phyloP scores from a whole-genome alignment of 495 filamentous ascomycete species.

The Lentithecium fluviatile region DNA sequence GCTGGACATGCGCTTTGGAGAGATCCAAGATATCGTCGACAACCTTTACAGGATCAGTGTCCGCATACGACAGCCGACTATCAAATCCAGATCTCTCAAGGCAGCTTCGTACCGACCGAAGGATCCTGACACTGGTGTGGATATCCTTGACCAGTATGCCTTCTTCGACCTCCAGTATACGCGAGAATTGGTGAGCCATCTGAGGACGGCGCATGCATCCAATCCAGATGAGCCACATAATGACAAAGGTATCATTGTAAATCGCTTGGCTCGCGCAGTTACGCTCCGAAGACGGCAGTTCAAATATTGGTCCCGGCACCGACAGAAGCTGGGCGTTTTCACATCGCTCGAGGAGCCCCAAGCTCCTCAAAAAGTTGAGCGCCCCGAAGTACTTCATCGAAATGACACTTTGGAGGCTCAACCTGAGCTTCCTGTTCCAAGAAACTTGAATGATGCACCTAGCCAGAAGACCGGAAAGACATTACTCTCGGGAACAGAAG shows the following conservation, averaged over 20 bases:
- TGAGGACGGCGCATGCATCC: neutral
- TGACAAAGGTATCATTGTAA: slow-evolving; percentile 18
- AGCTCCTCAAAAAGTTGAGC: neutral
- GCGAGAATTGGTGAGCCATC: slow-evolving; percentile 20
- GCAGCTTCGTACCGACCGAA: slow-evolving; percentile 32
- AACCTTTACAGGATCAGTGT: slow-evolving; percentile 35
- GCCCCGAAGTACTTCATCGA: slow-evolving; percentile 5
- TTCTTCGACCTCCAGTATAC: slow-evolving; percentile 29
- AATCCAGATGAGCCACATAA: neutral
- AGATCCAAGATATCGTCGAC: slow-evolving; percentile 33
- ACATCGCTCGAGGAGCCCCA: slow-evolving; percentile 12
- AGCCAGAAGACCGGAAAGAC: slow-evolving; percentile 28
- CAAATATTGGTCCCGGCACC: slow-evolving; percentile 34
- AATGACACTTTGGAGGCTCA: slow-evolving; percentile 18
- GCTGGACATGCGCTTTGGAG: slow-evolving; percentile 28
- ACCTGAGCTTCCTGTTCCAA: neutral
- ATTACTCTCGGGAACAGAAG: slow-evolving; percentile 33
- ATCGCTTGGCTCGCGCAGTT: slow-evolving; percentile 27
- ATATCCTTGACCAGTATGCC: slow-evolving; percentile 31
- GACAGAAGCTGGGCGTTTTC: slow-evolving; percentile 27
- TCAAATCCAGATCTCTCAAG: slow-evolving; percentile 29
- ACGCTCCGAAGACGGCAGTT: slow-evolving; percentile 34
- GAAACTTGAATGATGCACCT: neutral
- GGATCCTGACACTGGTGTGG: slow-evolving; percentile 33
- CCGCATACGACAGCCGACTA: slow-evolving; percentile 28